Percentiles rank a stretch among this genome's conserved stretches.
Conservation (phyloP, 2,329 filamentous ascomycete species). For the Aspergillus sp. region DNA sequence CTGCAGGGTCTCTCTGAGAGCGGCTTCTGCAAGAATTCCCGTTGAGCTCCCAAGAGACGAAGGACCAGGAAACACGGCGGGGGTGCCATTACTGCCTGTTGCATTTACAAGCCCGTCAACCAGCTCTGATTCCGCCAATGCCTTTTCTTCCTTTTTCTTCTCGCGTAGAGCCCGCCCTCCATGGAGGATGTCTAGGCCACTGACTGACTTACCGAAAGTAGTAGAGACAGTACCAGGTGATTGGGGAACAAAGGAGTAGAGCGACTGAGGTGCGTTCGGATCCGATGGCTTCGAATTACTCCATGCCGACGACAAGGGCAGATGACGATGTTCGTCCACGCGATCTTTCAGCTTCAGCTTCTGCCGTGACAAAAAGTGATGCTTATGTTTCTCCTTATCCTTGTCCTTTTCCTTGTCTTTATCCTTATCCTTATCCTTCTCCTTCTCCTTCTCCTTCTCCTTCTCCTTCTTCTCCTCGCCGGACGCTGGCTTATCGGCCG, state of each 20-base stretch:
- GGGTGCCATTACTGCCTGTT: slow-evolving; percentile 16
- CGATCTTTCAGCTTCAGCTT: slow-evolving; percentile 59
- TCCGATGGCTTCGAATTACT: slow-evolving; percentile 60
- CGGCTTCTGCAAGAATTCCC: slow-evolving; percentile 27
- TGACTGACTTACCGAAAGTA: slow-evolving; percentile 73
- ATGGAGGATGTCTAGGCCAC: slow-evolving; percentile 70
- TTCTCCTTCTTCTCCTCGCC: slow-evolving; percentile 37
- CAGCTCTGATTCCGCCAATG: slow-evolving; percentile 31
- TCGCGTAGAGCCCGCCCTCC: slow-evolving; percentile 70
- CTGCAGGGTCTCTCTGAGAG: slow-evolving; percentile 36
- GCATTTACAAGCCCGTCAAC: slow-evolving; percentile 27
- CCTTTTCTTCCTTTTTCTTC: slow-evolving; percentile 69
- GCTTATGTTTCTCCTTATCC: slow-evolving; percentile 38
- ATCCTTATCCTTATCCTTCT: slow-evolving; percentile 24
- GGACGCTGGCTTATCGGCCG: slow-evolving; percentile 34
- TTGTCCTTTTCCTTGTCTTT: not conserved
- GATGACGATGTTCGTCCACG: slow-evolving; percentile 48
- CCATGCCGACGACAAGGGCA: slow-evolving; percentile 58
- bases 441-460: slow-evolving; percentile 30
- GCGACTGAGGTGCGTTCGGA: slow-evolving; percentile 55
- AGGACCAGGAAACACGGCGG: slow-evolving; percentile 26
- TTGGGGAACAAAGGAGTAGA: slow-evolving; percentile 61
- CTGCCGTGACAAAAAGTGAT: slow-evolving; percentile 59
- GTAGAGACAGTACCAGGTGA: slow-evolving; percentile 54
- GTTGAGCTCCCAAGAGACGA: slow-evolving; percentile 31